phyloP scores from a whole-genome alignment of 257 asterid species.

The Gynochthodes officinalis region DNA sequence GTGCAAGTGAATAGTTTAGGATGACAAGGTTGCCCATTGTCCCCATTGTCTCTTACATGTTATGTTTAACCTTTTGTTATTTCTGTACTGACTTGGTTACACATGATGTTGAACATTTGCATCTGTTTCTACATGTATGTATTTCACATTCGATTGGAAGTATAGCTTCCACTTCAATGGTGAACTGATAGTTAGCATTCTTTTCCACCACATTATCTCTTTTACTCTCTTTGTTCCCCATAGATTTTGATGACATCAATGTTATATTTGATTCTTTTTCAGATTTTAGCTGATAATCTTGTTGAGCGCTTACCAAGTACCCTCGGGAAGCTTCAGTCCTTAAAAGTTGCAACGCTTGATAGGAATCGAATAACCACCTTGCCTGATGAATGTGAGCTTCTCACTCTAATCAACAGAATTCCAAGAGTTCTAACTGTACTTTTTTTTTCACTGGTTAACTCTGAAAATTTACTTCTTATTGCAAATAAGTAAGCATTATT shows the following conservation, averaged over 20 bases:
- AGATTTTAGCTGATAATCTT: conserved; percentile 83
- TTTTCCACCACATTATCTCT: background rate
- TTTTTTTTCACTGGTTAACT: background rate
- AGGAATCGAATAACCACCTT: conserved; percentile 66
- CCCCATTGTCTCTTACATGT: background rate
- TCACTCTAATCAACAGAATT: conserved; percentile 15
- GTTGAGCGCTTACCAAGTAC: conserved; percentile 77
- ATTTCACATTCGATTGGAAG: background rate
- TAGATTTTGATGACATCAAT: background rate
- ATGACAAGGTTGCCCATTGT: background rate
- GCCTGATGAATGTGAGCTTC: conserved; percentile 88
- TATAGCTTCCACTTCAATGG: background rate
- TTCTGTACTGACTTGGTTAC: background rate
- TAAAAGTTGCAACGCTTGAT: conserved; percentile 82
- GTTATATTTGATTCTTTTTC: conserved; percentile 11
- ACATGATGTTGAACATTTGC: background rate
- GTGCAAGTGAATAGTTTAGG: background rate
- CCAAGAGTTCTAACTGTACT: conserved; percentile 15
- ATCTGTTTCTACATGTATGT: background rate
- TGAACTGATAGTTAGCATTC: background rate
- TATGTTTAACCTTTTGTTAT: too few relatives aligned
- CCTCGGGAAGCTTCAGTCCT: conserved; percentile 84
- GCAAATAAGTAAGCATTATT: background rate
- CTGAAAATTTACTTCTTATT: background rate
- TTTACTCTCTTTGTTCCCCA: background rate